Conservation (phyloP, 2,329 filamentous ascomycete species). For the Trichothecium roseum region DNA sequence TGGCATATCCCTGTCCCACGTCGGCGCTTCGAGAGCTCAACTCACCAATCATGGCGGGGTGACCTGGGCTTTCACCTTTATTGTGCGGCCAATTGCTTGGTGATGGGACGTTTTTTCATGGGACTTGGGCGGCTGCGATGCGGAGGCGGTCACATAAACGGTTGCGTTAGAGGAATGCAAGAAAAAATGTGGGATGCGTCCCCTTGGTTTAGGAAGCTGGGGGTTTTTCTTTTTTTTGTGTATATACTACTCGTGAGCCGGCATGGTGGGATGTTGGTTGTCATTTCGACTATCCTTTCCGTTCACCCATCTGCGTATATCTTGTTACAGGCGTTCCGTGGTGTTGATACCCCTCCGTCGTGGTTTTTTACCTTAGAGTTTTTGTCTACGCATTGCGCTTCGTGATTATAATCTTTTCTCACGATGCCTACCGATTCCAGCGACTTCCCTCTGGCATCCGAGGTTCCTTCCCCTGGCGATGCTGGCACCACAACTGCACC, state of each 20-base stretch:
- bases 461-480: constrained; percentile 17
- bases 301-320: too few relatives aligned
- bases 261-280: too few relatives aligned
- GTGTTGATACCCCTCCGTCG: too few relatives aligned
- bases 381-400: too few relatives aligned
- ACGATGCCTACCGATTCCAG: constrained; percentile 28
- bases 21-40: constrained; percentile 17
- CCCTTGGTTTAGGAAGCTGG: constrained; percentile 1
- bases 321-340: too few relatives aligned
- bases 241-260: constrained; percentile 3
- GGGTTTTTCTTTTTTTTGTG: too few relatives aligned
- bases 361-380: too few relatives aligned
- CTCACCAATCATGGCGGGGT: constrained; percentile 16
- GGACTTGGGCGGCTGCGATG: too few relatives aligned
- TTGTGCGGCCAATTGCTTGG: not conserved
- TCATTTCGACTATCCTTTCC: too few relatives aligned
- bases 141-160: too few relatives aligned
- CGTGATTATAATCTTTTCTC: constrained; percentile 8
- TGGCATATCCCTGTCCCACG: constrained; percentile 9
- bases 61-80: constrained; percentile 1
- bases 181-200: not conserved
- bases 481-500: constrained; percentile 23
- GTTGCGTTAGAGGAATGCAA: too few relatives aligned
- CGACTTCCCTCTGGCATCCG: constrained; percentile 32
- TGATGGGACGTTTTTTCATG: too few relatives aligned